These are phyloP conservation scores for Gymnopilus junonius DNA, from an alignment of 768 basidiomycete species.

Conservation along the genomic window DNA sequence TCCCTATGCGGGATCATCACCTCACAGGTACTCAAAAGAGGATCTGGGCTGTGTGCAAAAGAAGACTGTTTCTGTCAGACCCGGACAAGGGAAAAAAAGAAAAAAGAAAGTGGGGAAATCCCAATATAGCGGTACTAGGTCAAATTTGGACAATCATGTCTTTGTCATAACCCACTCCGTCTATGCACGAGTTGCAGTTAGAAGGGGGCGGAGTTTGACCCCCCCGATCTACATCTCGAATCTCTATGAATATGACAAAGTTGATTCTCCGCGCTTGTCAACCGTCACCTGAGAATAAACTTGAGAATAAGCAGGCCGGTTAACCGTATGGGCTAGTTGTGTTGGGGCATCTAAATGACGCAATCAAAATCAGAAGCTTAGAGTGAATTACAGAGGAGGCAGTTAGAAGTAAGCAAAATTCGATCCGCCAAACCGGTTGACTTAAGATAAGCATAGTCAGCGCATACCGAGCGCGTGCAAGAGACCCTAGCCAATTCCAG, in stretches of 20 bases:
- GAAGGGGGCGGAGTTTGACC: neutral
- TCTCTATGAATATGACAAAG: neutral
- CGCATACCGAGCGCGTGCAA: slow-evolving; percentile 1
- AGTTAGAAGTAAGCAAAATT: slow-evolving; percentile 8
- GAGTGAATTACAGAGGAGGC: slow-evolving; percentile 4
- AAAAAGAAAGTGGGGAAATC: slow-evolving; percentile 15
- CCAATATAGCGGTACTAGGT: slow-evolving; percentile 15
- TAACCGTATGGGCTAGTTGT: slow-evolving; percentile 9
- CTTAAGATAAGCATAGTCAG: slow-evolving; percentile 17
- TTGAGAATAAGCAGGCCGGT: slow-evolving; percentile 12
- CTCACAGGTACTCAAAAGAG: slow-evolving; percentile 17
- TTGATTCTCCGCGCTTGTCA: neutral
- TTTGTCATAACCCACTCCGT: slow-evolving; percentile 5
- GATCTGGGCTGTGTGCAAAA: slow-evolving; percentile 19
- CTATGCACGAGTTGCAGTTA: neutral
- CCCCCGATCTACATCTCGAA: neutral
- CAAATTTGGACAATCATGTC: slow-evolving; percentile 10
- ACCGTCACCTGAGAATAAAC: slow-evolving; percentile 14
- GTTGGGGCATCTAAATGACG: slow-evolving; percentile 19
- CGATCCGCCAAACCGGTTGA: too few species aligned
- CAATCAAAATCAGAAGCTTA: slow-evolving; percentile 17
- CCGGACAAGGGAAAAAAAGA: neutral
- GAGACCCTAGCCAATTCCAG: neutral
- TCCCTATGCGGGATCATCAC: slow-evolving; percentile 21
- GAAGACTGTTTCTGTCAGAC: slow-evolving; percentile 21